These are phyloP conservation scores for Pseudocercospora cruenta DNA, from an alignment of 2,329 filamentous ascomycete species.

Conservation along the genomic window DNA sequence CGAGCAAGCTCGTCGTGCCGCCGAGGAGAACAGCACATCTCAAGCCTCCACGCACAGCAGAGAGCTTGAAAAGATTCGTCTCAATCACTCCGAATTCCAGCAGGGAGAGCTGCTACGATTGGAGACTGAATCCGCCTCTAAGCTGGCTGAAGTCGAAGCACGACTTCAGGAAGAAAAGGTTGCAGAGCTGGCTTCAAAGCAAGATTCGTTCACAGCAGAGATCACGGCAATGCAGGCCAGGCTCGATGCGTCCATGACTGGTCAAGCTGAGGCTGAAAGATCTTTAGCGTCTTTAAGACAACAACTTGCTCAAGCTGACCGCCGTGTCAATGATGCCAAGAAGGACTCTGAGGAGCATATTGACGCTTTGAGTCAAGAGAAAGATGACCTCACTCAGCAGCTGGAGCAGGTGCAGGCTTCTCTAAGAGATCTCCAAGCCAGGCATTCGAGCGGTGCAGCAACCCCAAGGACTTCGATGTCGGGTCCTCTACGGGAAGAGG, in stretches of 20 bases:
- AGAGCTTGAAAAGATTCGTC: constrained; percentile 12
- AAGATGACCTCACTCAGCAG: constrained; percentile 26
- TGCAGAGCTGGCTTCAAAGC: constrained; percentile 16
- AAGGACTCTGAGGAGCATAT: constrained; percentile 22
- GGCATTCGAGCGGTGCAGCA: constrained; percentile 10
- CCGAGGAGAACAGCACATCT: constrained; percentile 16
- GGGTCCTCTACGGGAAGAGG: constrained; percentile 1
- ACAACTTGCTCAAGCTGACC: constrained; percentile 27
- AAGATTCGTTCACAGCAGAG: constrained; percentile 22
- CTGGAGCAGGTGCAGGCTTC: constrained; percentile 24
- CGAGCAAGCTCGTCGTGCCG: constrained; percentile 15
- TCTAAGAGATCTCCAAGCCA: constrained; percentile 23
- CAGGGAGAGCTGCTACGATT: constrained; percentile 22
- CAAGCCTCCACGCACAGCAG: constrained; percentile 16
- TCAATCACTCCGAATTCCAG: constrained; percentile 17
- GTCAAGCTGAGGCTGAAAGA: constrained; percentile 33
- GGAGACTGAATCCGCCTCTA: constrained; percentile 18
- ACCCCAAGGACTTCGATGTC: constrained; percentile 17
- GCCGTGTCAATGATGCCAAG: constrained; percentile 25
- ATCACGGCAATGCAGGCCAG: constrained; percentile 31
- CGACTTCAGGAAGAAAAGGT: constrained; percentile 21
- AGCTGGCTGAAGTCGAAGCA: constrained; percentile 20
- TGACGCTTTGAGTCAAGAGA: constrained; percentile 22
- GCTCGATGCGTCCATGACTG: constrained; percentile 32
- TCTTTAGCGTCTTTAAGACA: constrained; percentile 26